These are phyloP conservation scores for Solioccasus polychromus DNA, from an alignment of 768 basidiomycete species.

Conservation along the genomic window DNA sequence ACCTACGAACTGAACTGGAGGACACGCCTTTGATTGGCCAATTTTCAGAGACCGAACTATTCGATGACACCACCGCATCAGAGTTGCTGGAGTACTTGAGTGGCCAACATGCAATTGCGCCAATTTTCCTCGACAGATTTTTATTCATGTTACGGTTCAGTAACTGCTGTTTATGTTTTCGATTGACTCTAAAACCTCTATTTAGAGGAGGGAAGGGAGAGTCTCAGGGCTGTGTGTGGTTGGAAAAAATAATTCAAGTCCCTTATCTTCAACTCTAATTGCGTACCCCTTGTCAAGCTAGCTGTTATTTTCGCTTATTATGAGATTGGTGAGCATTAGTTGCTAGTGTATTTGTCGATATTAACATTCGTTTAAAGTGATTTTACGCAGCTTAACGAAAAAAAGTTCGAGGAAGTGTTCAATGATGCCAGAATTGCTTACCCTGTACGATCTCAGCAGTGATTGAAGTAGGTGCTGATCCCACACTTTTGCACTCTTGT, in stretches of 20 bases:
- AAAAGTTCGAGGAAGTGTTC: no score
- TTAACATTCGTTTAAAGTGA: no score
- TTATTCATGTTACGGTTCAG: slow-evolving; percentile 22
- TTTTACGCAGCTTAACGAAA: no score
- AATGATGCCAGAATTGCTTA: no score
- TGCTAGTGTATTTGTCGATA: no score
- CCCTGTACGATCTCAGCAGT: no score
- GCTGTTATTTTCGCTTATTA: slow-evolving; percentile 21
- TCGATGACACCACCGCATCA: slow-evolving; percentile 17
- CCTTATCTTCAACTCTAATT: slow-evolving; percentile 11
- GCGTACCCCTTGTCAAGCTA: slow-evolving; percentile 17
- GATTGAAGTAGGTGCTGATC: no score
- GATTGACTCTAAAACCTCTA: background rate
- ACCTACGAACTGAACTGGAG: slow-evolving; percentile 12
- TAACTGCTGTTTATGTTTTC: slow-evolving; percentile 6
- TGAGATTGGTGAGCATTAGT: slow-evolving; percentile 21
- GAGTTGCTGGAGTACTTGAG: slow-evolving; percentile 11
- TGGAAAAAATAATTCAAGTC: slow-evolving; percentile 11
- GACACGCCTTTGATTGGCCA: no score
- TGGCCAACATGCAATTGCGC: slow-evolving; percentile 13
- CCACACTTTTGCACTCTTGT: no score
- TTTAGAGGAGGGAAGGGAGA: slow-evolving; percentile 21
- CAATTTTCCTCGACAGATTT: slow-evolving; percentile 17
- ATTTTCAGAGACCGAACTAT: slow-evolving; percentile 21
- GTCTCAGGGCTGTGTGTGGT: slow-evolving; percentile 11